Conservation (phyloP, 352 stramenopile species). For the Pythium rishiriense region DNA sequence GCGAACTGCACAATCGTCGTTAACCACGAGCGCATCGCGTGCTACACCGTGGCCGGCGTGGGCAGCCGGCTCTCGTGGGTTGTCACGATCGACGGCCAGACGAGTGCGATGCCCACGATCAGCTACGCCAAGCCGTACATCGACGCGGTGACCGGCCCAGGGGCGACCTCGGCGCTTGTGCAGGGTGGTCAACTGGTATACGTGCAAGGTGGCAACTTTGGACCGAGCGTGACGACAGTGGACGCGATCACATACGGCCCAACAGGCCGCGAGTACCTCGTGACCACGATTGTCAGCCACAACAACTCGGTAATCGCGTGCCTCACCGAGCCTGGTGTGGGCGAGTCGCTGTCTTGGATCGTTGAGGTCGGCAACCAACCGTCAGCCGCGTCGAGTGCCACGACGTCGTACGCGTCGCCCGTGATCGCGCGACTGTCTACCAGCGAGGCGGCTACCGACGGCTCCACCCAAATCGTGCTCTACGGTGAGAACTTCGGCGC, state of each 20-base stretch:
- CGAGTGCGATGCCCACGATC: conserved; percentile 52
- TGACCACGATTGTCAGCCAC: conserved; percentile 41
- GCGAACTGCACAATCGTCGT: conserved; percentile 44
- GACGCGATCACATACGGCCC: conserved; percentile 61
- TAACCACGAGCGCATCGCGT: conserved; percentile 52
- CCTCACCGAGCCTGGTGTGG: conserved; percentile 46
- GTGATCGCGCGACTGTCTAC: conserved; percentile 24
- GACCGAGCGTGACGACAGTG: conserved; percentile 37
- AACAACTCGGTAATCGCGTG: conserved; percentile 64
- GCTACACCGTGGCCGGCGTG: conserved; percentile 46
- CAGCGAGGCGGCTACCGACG: conserved; percentile 33
- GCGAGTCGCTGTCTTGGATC: conserved; percentile 51
- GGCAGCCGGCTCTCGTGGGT: conserved; percentile 54
- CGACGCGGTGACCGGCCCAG: conserved; percentile 35
- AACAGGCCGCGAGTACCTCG: conserved; percentile 52
- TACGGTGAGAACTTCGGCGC: conserved; percentile 54
- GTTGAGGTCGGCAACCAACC: conserved; percentile 58
- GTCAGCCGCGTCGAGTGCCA: conserved; percentile 33
- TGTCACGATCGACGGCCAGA: conserved; percentile 54
- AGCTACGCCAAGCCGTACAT: conserved; percentile 61
- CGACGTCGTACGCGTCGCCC: conserved; percentile 57
- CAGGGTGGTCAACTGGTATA: conserved; percentile 43
- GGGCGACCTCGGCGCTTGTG: conserved; percentile 32
- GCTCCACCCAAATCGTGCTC: conserved; percentile 46
- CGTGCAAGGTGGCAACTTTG: conserved; percentile 61